Evolutionary conservation across 2,329 filamentous ascomycete genomes (phyloP).

Genomic region (Fusarium sacchari): DNA sequence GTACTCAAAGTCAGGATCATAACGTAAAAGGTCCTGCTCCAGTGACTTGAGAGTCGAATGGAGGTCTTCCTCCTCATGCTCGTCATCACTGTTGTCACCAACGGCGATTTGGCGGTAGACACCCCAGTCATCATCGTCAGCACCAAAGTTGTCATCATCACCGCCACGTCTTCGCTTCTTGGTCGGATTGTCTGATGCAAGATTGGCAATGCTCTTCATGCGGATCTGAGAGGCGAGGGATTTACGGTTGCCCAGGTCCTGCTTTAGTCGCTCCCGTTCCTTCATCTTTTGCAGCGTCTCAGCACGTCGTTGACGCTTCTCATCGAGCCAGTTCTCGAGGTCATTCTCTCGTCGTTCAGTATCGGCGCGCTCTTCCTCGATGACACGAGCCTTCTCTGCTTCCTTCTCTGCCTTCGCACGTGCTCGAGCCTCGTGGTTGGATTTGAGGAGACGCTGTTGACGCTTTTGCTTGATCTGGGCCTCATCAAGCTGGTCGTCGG

Average conservation of each 20-base stretch:
- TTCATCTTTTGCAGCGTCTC: slow-evolving; percentile 84
- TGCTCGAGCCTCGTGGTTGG: slow-evolving; percentile 90
- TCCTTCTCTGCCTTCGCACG: slow-evolving; percentile 98
- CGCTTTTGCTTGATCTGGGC: slow-evolving; percentile 91
- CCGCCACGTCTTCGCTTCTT: slow-evolving; percentile 87
- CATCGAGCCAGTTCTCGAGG: slow-evolving; percentile 86
- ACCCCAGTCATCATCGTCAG: slow-evolving; percentile 97
- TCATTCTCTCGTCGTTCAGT: slow-evolving; percentile 85
- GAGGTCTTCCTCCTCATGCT: slow-evolving; percentile 92
- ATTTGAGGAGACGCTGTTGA: slow-evolving; percentile 91
- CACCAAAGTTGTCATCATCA: slow-evolving; percentile 96
- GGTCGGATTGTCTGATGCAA: slow-evolving; percentile 86
- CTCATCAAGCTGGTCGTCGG: slow-evolving; percentile 94
- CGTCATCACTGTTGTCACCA: slow-evolving; percentile 83
- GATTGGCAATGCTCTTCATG: slow-evolving; percentile 97
- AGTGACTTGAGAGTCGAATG: slow-evolving; percentile 76
- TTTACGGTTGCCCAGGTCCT: slow-evolving; percentile 95
- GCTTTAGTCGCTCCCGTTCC: slow-evolving; percentile 90
- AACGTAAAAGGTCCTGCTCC: slow-evolving; percentile 84
- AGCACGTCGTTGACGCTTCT: slow-evolving; percentile 79
- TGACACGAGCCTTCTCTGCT: slow-evolving; percentile 84
- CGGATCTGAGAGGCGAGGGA: slow-evolving; percentile 95
- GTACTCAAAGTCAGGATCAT: slow-evolving; percentile 90
- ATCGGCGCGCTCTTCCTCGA: slow-evolving; percentile 85
- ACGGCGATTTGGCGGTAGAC: slow-evolving; percentile 94